phyloP scores from a whole-genome alignment of 495 filamentous ascomycete genomes.

The Trichoderma virens region DNA sequence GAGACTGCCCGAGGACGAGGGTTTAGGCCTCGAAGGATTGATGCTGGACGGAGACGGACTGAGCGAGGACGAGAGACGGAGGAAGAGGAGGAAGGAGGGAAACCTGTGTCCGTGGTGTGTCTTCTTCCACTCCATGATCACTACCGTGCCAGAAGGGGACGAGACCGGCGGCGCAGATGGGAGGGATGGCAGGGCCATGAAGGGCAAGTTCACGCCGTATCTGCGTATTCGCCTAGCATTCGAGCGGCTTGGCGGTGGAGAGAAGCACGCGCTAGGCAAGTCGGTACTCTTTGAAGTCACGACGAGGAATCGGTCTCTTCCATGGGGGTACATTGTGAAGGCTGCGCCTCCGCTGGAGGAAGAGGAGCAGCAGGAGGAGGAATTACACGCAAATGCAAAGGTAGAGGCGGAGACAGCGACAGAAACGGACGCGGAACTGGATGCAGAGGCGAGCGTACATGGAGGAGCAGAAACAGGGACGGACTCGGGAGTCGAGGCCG shows the following conservation, averaged over 20 bases:
- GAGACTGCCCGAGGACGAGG: not conserved
- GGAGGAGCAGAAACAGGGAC: not conserved
- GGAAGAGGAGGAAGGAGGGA: not conserved
- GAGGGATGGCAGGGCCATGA: not conserved
- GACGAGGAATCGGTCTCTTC: conserved; percentile 7
- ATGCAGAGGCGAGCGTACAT: not conserved
- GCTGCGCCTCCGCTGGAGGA: not conserved
- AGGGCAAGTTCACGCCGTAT: conserved; percentile 9
- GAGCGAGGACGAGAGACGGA: not conserved
- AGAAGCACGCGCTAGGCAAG: conserved; percentile 2
- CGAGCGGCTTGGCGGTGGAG: conserved; percentile 6
- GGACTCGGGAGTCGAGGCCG: not conserved
- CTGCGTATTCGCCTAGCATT: conserved; percentile 8
- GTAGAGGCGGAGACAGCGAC: not conserved
- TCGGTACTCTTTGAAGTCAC: conserved; percentile 8
- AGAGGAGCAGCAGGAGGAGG: not conserved
- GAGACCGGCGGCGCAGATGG: not conserved
- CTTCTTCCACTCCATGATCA: conserved; percentile 6
- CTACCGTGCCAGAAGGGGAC: not conserved
- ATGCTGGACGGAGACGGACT: not conserved
- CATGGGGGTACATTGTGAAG: conserved; percentile 10
- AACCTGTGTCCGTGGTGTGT: conserved; percentile 4
- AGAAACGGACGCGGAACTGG: not conserved
- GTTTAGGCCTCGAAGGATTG: not conserved
- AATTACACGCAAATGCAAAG: not conserved